These are phyloP conservation scores for Coniella lustricola DNA, from an alignment of 2,329 filamentous ascomycete genomes.

Conservation along the genomic window DNA sequence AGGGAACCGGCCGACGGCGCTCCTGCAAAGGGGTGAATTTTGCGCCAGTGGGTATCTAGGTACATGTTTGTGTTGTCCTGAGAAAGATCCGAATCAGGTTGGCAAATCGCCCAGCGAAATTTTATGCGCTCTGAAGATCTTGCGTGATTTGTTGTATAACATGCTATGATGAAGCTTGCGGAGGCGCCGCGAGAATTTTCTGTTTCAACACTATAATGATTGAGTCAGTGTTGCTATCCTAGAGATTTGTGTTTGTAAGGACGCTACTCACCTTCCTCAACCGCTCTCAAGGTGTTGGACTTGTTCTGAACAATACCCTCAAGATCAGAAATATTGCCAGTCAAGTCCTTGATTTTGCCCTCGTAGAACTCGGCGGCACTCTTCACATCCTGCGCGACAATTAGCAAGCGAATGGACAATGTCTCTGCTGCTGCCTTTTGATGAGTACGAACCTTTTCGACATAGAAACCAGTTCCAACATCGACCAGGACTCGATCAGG, in stretches of 20 bases:
- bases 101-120: too few relatives aligned
- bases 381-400: conserved; percentile 37
- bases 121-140: too few relatives aligned
- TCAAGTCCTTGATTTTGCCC: conserved; percentile 46
- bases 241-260: background rate
- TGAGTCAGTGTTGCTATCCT: background rate
- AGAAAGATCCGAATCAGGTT: too few relatives aligned
- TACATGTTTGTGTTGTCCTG: too few relatives aligned
- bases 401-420: background rate
- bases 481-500: conserved; percentile 79
- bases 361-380: conserved; percentile 52
- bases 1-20: too few relatives aligned
- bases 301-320: conserved; percentile 59
- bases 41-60: background rate
- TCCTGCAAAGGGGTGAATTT: too few relatives aligned
- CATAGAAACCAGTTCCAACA: conserved; percentile 87
- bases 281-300: conserved; percentile 73
- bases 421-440: background rate
- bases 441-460: conserved; percentile 67
- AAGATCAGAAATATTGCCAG: conserved; percentile 47
- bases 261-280: conserved; percentile 72
- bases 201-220: conserved; percentile 29
- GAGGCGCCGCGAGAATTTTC: conserved; percentile 28
- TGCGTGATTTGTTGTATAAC: background rate
- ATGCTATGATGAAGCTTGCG: conserved; percentile 10